Conservation (phyloP, 495 filamentous ascomycete species). For the Penicillium atrosanguineum region DNA sequence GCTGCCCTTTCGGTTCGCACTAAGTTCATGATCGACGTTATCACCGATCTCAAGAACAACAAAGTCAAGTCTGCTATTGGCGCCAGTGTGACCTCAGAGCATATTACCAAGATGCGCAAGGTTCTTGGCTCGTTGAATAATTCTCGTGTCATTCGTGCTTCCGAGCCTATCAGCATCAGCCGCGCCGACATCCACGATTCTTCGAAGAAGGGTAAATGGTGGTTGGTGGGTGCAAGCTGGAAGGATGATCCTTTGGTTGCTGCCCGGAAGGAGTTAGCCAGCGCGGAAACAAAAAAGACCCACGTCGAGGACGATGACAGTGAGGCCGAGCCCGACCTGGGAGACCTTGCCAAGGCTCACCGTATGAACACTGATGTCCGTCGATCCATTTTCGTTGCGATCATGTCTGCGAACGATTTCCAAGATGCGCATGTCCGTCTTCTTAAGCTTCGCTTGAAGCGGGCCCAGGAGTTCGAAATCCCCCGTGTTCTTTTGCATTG, state of each 20-base stretch:
- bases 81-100: constrained; percentile 66
- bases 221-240: constrained; percentile 94
- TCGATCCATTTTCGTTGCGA: constrained; percentile 84
- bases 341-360: constrained; percentile 72
- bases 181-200: constrained; percentile 76
- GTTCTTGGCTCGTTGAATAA: constrained; percentile 69
- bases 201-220: constrained; percentile 93
- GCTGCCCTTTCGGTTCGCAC: constrained; percentile 78
- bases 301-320: constrained; percentile 35
- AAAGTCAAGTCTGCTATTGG: constrained; percentile 69
- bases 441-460: constrained; percentile 79
- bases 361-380: constrained; percentile 95
- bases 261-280: constrained; percentile 36
- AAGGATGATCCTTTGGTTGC: constrained; percentile 47
- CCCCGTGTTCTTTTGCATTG: constrained; percentile 87
- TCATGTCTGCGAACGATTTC: constrained; percentile 85
- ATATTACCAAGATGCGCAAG: constrained; percentile 82
- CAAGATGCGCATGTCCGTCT: constrained; percentile 78
- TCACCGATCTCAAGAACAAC: constrained; percentile 93
- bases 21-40: constrained; percentile 97
- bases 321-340: constrained; percentile 63
- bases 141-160: constrained; percentile 61
- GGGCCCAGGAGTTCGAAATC: constrained; percentile 81
- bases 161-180: constrained; percentile 77
- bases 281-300: constrained; percentile 12